Evolutionary conservation across 148 eudicot species (phyloP).

Genomic region (Silene conica): DNA sequence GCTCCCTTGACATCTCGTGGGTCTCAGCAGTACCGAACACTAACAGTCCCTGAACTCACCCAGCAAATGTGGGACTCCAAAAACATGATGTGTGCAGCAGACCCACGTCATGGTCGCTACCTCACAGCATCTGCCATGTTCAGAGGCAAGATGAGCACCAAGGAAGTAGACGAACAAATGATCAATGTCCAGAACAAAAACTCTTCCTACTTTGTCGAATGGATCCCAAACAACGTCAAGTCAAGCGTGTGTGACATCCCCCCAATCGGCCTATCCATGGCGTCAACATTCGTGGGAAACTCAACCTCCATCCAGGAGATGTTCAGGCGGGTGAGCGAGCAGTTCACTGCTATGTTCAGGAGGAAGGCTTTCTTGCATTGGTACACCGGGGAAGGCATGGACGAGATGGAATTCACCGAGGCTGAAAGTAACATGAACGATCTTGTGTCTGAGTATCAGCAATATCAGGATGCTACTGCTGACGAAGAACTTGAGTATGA

Average conservation of each 20-base stretch:
- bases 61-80: constrained; percentile 53
- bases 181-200: constrained; percentile 48
- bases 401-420: constrained; percentile 88
- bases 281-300: constrained; percentile 39
- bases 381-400: constrained; percentile 90
- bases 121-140: constrained; percentile 55
- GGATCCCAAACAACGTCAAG: constrained; percentile 51
- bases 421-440: constrained; percentile 72
- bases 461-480: constrained; percentile 38
- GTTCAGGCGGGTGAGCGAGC: constrained; percentile 41
- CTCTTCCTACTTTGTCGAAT: constrained; percentile 48
- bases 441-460: constrained; percentile 38
- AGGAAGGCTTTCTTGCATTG: constrained; percentile 91
- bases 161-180: constrained; percentile 50
- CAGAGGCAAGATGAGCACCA: constrained; percentile 52
- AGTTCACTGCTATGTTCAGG: constrained; percentile 48
- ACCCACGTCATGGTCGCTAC: constrained; percentile 49
- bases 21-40: constrained; percentile 40
- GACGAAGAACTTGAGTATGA: constrained; percentile 39
- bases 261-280: constrained; percentile 35
- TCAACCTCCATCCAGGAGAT: constrained; percentile 39
- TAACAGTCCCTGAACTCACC: constrained; percentile 51
- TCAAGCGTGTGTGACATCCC: constrained; percentile 49
- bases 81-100: constrained; percentile 61
- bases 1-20: constrained; percentile 48